Conservation (phyloP, 2,329 filamentous ascomycete genomes). For the Xylariaceae sp. region DNA sequence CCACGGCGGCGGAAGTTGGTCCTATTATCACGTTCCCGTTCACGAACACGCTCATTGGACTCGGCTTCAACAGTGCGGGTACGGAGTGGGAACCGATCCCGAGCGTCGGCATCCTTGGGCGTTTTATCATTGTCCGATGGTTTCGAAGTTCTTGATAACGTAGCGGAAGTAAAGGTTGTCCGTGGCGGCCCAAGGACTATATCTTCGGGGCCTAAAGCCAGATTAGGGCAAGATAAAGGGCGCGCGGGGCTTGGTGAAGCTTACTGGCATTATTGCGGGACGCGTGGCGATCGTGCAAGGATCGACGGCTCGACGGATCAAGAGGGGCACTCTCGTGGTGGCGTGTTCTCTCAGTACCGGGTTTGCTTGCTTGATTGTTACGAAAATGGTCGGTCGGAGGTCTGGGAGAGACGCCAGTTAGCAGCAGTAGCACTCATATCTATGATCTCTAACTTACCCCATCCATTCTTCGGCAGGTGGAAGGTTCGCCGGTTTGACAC, state of each 20-base stretch:
- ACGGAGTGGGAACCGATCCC: slow-evolving; percentile 58
- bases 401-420: slow-evolving; percentile 29
- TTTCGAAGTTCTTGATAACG: slow-evolving; percentile 45
- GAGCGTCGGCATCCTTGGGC: slow-evolving; percentile 45
- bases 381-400: slow-evolving; percentile 42
- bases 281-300: slow-evolving; percentile 47
- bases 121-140: slow-evolving; percentile 50
- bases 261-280: slow-evolving; percentile 53
- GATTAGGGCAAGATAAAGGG: slow-evolving; percentile 26
- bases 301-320: slow-evolving; percentile 47
- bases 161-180: slow-evolving; percentile 74
- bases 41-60: slow-evolving; percentile 30
- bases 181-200: slow-evolving; percentile 81
- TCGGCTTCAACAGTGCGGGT: slow-evolving; percentile 47
- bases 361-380: slow-evolving; percentile 38
- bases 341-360: slow-evolving; percentile 40
- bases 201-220: slow-evolving; percentile 61
- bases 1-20: slow-evolving; percentile 48
- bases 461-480: slow-evolving; percentile 93
- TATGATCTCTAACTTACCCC: slow-evolving; percentile 58
- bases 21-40: slow-evolving; percentile 41
- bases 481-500: slow-evolving; percentile 69
- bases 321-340: slow-evolving; percentile 40
- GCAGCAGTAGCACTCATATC: slow-evolving; percentile 2
- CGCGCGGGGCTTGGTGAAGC: slow-evolving; percentile 25